A percentile compares a stretch with the other conserved stretches of the same genome.
These are phyloP conservation scores for Xylaria digitata DNA, from an alignment of 2,329 filamentous ascomycete genomes.

Conservation along the genomic window DNA sequence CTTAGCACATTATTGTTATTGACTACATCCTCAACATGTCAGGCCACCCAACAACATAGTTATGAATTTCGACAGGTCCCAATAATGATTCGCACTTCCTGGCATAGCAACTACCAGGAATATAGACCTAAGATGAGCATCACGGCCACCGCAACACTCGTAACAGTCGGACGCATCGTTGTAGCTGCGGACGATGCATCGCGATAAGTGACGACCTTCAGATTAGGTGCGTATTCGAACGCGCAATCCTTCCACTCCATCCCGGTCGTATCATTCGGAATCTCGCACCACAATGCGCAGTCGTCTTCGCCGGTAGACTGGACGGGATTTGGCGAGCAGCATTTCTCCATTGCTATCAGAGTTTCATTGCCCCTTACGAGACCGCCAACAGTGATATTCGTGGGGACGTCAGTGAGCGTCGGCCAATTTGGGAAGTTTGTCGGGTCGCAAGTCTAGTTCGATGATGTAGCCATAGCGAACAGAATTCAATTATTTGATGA, in stretches of 20 bases:
- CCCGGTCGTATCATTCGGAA: not conserved
- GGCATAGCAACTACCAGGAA: not conserved
- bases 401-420: not conserved
- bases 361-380: constrained; percentile 20
- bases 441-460: constrained; percentile 13
- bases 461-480: not conserved
- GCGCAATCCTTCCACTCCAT: constrained; percentile 10
- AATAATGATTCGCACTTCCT: not conserved
- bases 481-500: not conserved
- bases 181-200: not conserved
- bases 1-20: no score
- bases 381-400: constrained; percentile 4
- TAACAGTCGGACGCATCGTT: not conserved
- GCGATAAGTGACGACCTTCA: not conserved
- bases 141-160: constrained; percentile 7
- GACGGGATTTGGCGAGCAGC: constrained; percentile 26
- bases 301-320: constrained; percentile 17
- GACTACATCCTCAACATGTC: no score
- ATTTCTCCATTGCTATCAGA: constrained; percentile 24
- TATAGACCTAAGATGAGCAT: constrained; percentile 18
- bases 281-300: constrained; percentile 28
- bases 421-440: not conserved
- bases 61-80: not conserved
- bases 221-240: not conserved
- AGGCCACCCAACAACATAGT: no score